Evolutionary conservation across 495 filamentous ascomycete species (phyloP).

Genomic region (Penicilliopsis zonata): DNA sequence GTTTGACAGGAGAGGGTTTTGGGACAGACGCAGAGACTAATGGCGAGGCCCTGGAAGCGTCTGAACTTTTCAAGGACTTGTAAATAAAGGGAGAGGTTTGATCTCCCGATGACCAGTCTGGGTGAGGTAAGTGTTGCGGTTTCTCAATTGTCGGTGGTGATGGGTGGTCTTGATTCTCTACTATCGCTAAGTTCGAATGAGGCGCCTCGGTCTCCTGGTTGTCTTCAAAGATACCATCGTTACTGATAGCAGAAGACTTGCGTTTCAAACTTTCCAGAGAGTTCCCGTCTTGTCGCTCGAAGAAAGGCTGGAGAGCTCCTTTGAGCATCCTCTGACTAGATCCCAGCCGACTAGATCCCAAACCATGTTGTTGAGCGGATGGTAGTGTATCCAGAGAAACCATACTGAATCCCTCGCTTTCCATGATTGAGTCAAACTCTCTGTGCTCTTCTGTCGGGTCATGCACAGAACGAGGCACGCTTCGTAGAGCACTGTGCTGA

Average conservation of each 20-base stretch:
- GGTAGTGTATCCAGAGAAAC: conserved; percentile 42
- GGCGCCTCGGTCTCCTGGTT: not conserved
- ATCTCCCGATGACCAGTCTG: not conserved
- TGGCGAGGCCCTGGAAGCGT: too few relatives aligned
- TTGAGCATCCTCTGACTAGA: conserved; percentile 13
- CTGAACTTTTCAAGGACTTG: too few relatives aligned
- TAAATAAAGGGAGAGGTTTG: too few relatives aligned
- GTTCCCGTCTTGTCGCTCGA: conserved; percentile 12
- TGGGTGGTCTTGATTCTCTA: not conserved
- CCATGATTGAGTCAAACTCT: conserved; percentile 45
- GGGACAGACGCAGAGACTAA: too few relatives aligned
- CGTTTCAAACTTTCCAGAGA: conserved; percentile 9
- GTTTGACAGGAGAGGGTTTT: too few relatives aligned
- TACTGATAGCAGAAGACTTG: conserved; percentile 10
- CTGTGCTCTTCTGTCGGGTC: conserved; percentile 32
- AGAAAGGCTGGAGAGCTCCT: conserved; percentile 12
- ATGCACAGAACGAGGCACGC: conserved; percentile 2
- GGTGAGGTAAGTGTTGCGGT: too few relatives aligned
- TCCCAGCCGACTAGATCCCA: conserved; percentile 16
- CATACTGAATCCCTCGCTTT: conserved; percentile 51
- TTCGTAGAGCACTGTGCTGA: conserved; percentile 4
- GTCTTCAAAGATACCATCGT: not conserved
- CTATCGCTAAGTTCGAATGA: not conserved
- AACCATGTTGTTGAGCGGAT: conserved; percentile 27
- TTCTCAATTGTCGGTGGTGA: not conserved